Evolutionary conservation across 441 rosid genomes (phyloP).

Genomic region (Erodium trifolium): DNA sequence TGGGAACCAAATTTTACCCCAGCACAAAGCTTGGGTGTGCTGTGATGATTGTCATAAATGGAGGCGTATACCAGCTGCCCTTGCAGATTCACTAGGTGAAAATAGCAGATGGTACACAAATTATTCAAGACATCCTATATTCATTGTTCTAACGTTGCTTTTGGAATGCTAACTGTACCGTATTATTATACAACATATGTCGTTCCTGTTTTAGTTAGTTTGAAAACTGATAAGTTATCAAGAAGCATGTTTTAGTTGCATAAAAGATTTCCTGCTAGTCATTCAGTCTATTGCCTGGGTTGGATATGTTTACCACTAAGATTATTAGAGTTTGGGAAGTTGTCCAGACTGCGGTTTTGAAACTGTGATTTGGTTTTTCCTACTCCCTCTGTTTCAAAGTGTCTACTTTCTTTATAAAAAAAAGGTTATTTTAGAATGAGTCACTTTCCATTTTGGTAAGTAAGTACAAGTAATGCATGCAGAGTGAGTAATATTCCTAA

Average conservation of each 20-base stretch:
- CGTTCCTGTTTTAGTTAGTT: slow-evolving; percentile 7
- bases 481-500: too few relatives aligned
- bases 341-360: too few relatives aligned
- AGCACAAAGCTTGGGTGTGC: slow-evolving; percentile 78
- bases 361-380: too few relatives aligned
- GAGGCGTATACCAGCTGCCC: slow-evolving; percentile 77
- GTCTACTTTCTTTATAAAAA: too few relatives aligned
- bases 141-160: slow-evolving; percentile 12
- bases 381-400: too few relatives aligned
- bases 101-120: slow-evolving; percentile 65
- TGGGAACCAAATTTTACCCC: slow-evolving; percentile 34
- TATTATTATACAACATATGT: neutral
- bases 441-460: too few relatives aligned
- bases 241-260: neutral
- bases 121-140: slow-evolving; percentile 4
- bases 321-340: slow-evolving; percentile 2
- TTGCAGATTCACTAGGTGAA: slow-evolving; percentile 58
- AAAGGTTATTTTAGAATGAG: too few relatives aligned
- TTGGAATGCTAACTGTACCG: slow-evolving; percentile 11
- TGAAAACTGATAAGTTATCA: neutral
- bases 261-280: neutral
- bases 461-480: too few relatives aligned
- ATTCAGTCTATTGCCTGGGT: neutral
- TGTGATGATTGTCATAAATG: slow-evolving; percentile 92
- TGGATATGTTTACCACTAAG: neutral